Percentiles rank a stretch among this genome's conserved stretches.
These are phyloP conservation scores for Cerrena zonata DNA, from an alignment of 1,284 basidiomycete genomes.

Conservation along the genomic window DNA sequence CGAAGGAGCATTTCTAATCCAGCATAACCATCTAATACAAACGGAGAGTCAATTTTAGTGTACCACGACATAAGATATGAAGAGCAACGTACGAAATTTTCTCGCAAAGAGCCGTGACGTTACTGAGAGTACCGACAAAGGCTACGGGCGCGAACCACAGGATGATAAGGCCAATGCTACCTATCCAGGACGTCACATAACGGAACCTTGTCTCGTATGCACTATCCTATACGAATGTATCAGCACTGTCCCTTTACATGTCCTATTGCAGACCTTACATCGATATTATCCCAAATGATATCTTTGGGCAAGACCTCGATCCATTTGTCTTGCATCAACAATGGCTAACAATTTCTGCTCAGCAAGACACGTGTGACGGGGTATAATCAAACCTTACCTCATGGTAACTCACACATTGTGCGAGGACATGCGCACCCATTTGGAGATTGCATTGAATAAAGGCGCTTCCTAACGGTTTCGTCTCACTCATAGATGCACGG, in stretches of 20 bases:
- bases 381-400: constrained; percentile 29
- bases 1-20: constrained; percentile 52
- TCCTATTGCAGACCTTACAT: constrained; percentile 25
- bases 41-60: background rate
- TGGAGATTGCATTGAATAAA: constrained; percentile 81
- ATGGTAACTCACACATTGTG: constrained; percentile 55
- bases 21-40: constrained; percentile 47
- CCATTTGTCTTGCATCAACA: constrained; percentile 57
- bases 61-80: background rate
- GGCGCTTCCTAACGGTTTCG: constrained; percentile 56
- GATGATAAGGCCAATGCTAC: constrained; percentile 54
- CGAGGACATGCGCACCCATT: constrained; percentile 69
- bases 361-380: background rate
- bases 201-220: constrained; percentile 42
- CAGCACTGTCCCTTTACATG: background rate
- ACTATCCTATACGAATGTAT: constrained; percentile 24
- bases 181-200: constrained; percentile 40
- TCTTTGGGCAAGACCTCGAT: constrained; percentile 68
- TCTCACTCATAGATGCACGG: constrained; percentile 40
- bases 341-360: constrained; percentile 27
- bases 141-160: constrained; percentile 62
- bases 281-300: constrained; percentile 58
- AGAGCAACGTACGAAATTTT: constrained; percentile 34
- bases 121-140: constrained; percentile 45
- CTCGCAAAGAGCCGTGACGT: constrained; percentile 38